Conservation (phyloP, 805 yeast species). For the Saturnispora hagleri region DNA sequence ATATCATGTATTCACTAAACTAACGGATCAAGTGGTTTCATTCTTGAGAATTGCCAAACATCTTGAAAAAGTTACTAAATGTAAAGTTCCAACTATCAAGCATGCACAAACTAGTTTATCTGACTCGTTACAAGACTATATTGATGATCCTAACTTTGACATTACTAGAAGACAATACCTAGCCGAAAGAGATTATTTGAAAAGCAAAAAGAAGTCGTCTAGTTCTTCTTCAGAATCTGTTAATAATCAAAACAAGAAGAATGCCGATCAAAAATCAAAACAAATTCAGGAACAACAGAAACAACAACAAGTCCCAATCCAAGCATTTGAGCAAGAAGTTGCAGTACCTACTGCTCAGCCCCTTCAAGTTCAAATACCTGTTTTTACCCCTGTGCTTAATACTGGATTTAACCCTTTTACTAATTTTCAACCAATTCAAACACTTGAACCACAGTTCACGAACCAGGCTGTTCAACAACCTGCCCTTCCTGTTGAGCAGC, state of each 20-base stretch:
- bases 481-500: background rate
- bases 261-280: slow-evolving; percentile 1
- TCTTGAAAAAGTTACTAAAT: slow-evolving; percentile 74
- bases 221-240: background rate
- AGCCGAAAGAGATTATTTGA: slow-evolving; percentile 47
- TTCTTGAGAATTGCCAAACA: slow-evolving; percentile 86
- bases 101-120: slow-evolving; percentile 96
- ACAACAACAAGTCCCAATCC: slow-evolving; percentile 12
- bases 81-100: slow-evolving; percentile 90
- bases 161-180: slow-evolving; percentile 67
- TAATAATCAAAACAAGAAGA: background rate
- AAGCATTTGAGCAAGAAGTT: background rate
- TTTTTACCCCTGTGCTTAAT: background rate
- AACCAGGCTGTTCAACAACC: background rate
- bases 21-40: slow-evolving; percentile 80
- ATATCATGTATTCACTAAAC: slow-evolving; percentile 75
- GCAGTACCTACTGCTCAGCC: slow-evolving; percentile 5
- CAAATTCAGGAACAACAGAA: slow-evolving; percentile 10
- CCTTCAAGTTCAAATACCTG: slow-evolving; percentile 7
- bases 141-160: slow-evolving; percentile 81
- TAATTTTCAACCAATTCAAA: slow-evolving; percentile 4
- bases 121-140: slow-evolving; percentile 76
- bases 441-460: slow-evolving; percentile 1
- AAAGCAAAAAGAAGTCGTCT: background rate
- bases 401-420: slow-evolving; percentile 15